Evolutionary conservation across 1,284 basidiomycete species (phyloP).

Genomic region (Rhizoctonia solani): DNA sequence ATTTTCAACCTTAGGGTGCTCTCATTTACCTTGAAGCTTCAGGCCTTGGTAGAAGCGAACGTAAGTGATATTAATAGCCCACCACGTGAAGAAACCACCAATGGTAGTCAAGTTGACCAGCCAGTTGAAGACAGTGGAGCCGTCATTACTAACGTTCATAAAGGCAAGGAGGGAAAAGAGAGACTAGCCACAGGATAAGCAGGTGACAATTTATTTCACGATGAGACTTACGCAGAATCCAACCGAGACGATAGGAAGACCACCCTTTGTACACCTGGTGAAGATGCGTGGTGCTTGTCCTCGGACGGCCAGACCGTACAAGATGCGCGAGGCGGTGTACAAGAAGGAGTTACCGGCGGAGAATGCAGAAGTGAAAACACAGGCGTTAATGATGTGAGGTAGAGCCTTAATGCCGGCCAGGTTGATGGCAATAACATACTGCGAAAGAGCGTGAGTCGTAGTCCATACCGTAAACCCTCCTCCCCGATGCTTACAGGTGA

Average conservation of each 20-base stretch:
- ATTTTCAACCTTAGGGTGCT: not conserved
- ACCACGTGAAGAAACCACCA: conserved; percentile 59
- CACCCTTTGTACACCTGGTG: conserved; percentile 68
- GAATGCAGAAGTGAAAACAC: conserved; percentile 69
- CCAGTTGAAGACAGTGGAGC: conserved; percentile 53
- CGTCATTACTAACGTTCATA: conserved; percentile 50
- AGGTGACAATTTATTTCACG: not conserved
- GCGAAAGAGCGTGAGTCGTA: no score
- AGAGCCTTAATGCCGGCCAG: conserved; percentile 70
- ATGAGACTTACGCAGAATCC: conserved; percentile 50
- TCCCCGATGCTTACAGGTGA: conserved; percentile 55
- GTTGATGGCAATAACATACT: conserved; percentile 80
- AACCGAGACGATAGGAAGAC: conserved; percentile 71
- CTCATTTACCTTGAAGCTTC: conserved; percentile 45
- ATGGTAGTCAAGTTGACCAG: conserved; percentile 62
- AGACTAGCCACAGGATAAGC: conserved; percentile 42
- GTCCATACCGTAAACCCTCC: no score
- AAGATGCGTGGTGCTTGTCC: conserved; percentile 72
- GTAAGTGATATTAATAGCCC: conserved; percentile 46
- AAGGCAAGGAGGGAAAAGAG: conserved; percentile 57
- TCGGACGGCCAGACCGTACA: conserved; percentile 80
- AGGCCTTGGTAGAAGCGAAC: conserved; percentile 51
- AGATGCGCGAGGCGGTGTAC: conserved; percentile 78
- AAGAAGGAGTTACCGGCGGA: conserved; percentile 82
- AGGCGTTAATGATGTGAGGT: conserved; percentile 48